These are phyloP conservation scores for Byssothecium circinans DNA, from an alignment of 2,329 filamentous ascomycete species.

Conservation along the genomic window DNA sequence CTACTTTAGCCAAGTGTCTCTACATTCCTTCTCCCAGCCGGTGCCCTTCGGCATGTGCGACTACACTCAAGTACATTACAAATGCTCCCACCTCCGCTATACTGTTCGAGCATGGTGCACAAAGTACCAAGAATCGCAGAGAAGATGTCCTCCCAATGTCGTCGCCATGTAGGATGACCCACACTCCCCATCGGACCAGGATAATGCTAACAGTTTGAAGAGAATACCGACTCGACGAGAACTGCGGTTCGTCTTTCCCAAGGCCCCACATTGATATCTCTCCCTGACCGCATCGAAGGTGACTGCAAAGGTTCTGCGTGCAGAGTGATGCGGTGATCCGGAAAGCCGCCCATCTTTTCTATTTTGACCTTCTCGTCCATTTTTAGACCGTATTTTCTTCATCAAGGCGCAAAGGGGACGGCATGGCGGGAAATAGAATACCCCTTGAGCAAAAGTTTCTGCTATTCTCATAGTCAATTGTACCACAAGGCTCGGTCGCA, in stretches of 20 bases:
- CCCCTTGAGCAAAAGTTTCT: slow-evolving; percentile 30
- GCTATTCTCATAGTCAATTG: slow-evolving; percentile 27
- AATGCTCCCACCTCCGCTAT: slow-evolving; percentile 58
- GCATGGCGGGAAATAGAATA: slow-evolving; percentile 30
- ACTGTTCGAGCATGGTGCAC: slow-evolving; percentile 60
- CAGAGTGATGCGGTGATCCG: slow-evolving; percentile 18
- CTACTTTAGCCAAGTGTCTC: slow-evolving; percentile 3
- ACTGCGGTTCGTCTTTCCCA: slow-evolving; percentile 45
- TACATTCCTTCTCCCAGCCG: slow-evolving; percentile 28
- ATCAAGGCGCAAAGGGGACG: slow-evolving; percentile 31
- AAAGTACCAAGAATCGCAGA: slow-evolving; percentile 57
- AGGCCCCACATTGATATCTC: not conserved
- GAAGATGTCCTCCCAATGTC: slow-evolving; percentile 58
- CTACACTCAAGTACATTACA: slow-evolving; percentile 61
- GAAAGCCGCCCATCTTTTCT: slow-evolving; percentile 1
- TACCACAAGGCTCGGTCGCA: slow-evolving; percentile 25
- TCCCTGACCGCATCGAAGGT: slow-evolving; percentile 27
- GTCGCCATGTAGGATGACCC: slow-evolving; percentile 50
- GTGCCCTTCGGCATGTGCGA: slow-evolving; percentile 54
- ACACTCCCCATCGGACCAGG: not conserved
- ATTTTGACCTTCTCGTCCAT: slow-evolving; percentile 8
- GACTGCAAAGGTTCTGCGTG: slow-evolving; percentile 36
- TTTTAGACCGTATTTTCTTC: slow-evolving; percentile 13
- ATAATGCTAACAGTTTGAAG: slow-evolving; percentile 25
- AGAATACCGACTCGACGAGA: slow-evolving; percentile 53